These are phyloP conservation scores for Pisolithus sp. DNA, from an alignment of 768 basidiomycete species.

Conservation along the genomic window DNA sequence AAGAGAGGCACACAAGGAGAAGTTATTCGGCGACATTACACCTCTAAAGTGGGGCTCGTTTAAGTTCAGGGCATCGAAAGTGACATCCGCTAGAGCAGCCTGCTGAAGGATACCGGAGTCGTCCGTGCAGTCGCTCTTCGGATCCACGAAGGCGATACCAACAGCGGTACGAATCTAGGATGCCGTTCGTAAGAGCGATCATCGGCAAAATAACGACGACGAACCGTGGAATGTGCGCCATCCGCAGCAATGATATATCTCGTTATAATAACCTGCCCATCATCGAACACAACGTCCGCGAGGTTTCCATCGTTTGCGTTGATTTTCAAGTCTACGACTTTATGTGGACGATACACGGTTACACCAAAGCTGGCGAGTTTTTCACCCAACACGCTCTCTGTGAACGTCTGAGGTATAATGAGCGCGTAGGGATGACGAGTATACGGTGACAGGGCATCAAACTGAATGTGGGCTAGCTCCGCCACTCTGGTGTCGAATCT, in stretches of 20 bases:
- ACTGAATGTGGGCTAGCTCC: slow-evolving; percentile 22
- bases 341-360: slow-evolving; percentile 31
- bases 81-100: slow-evolving; percentile 18
- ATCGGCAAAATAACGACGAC: slow-evolving; percentile 3
- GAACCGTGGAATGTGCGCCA: slow-evolving; percentile 41
- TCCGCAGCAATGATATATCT: slow-evolving; percentile 48
- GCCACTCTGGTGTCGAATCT: slow-evolving; percentile 26
- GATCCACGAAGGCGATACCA: slow-evolving; percentile 41
- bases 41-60: slow-evolving; percentile 7
- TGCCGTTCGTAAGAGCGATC: neutral
- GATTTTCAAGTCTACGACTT: slow-evolving; percentile 32
- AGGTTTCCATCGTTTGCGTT: slow-evolving; percentile 22
- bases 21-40: slow-evolving; percentile 23
- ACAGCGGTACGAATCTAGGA: slow-evolving; percentile 36
- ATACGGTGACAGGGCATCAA: slow-evolving; percentile 31
- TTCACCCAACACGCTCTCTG: slow-evolving; percentile 35
- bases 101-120: slow-evolving; percentile 28
- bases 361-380: slow-evolving; percentile 29
- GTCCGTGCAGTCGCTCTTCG: slow-evolving; percentile 24
- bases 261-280: slow-evolving; percentile 36
- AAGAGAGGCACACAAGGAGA: slow-evolving; percentile 33
- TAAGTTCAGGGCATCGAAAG: slow-evolving; percentile 13
- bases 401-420: slow-evolving; percentile 37
- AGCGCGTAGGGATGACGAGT: slow-evolving; percentile 40
- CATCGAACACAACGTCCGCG: slow-evolving; percentile 39